Base-by-base conservation (phyloP, 2,329 filamentous ascomycete genomes). In the Monosporascus sp. region DNA sequence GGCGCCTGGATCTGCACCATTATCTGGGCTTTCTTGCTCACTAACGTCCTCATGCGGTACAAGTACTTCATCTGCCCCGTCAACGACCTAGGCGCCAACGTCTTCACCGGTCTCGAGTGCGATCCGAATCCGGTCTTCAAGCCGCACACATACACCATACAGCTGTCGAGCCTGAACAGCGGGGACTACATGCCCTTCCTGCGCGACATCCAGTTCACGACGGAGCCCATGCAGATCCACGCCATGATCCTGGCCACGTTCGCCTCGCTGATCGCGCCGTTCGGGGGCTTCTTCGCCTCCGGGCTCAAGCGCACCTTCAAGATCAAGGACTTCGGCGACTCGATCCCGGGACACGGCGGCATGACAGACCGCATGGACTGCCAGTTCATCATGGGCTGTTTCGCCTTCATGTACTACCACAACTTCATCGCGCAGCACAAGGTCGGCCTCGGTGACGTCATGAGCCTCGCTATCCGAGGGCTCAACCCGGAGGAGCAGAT, bases 361-460 rank as follows among this genome's bases (percentile, higher is more conserved):
- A 97, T 99, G 76, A 99, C 94, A 17, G 94, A 99, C 70, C 89
- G 94, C 57, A 97, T 99, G 93, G 94, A 99, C 69, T 99, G 94
- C 71, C 94, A 99, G 69, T 99, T 99, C 76, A 97, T 97, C 77
- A 99, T 99, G 94, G 94, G 94, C 8, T 94, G 96, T 73, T 97
- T 99, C 66, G 85, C 93, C 17, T 97, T 91, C 77, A 92, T 99
- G 82, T 99, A 99, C 76, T 99, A 95, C 75, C 92, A 97, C 71
- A 94, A 89, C 66, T 99, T 99, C 71, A 93, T 99, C 66, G 92
- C 92, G 4, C 80, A 91, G 7, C 85, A 96, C 78, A 91, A 93
- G 71, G 85, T 88, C 40, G 91, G 81, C 53, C 86, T 96, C 20
- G 94, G 93, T 20, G 85, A 84, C 52, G 88, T 99, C 37, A 88